Conservation (phyloP, 129 eudicot species). For the Flaveria bidentis region DNA sequence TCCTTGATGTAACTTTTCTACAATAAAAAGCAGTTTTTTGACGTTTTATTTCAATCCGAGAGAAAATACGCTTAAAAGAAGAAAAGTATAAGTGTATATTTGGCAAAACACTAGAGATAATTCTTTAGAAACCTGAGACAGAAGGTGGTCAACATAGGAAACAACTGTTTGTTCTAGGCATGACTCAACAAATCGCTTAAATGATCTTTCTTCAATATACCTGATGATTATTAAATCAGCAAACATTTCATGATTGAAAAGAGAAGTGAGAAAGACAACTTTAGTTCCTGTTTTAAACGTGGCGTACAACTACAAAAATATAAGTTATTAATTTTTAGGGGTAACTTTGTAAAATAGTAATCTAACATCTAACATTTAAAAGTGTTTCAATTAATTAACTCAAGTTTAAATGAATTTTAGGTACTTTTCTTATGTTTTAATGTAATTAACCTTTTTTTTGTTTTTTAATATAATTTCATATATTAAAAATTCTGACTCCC, state of each 20-base stretch:
- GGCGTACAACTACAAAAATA: background rate
- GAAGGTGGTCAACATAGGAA: constrained; percentile 84
- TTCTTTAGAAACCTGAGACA: constrained; percentile 58
- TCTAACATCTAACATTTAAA: too few relatives aligned
- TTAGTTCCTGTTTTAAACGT: background rate
- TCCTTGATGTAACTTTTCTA: constrained; percentile 94
- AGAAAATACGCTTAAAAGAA: too few relatives aligned
- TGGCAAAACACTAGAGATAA: background rate
- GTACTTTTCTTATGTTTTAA: too few relatives aligned
- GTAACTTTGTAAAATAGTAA: too few relatives aligned
- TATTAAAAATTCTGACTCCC: too few relatives aligned
- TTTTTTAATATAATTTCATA: too few relatives aligned
- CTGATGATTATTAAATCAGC: constrained; percentile 35
- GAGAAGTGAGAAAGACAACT: background rate
- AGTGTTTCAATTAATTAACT: too few relatives aligned
- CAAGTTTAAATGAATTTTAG: too few relatives aligned
- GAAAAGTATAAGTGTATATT: too few relatives aligned
- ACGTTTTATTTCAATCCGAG: background rate
- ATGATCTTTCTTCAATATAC: constrained; percentile 97
- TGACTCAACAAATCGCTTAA: constrained; percentile 88
- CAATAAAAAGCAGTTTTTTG: constrained; percentile 5
- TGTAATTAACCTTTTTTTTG: too few relatives aligned
- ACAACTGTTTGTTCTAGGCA: constrained; percentile 92
- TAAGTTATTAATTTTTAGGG: background rate
- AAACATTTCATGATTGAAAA: too few relatives aligned